A percentile compares a stretch with the other conserved stretches of the same genome.
Conservation (phyloP, 306 rosid species). For the Cicer chorassanicum region DNA sequence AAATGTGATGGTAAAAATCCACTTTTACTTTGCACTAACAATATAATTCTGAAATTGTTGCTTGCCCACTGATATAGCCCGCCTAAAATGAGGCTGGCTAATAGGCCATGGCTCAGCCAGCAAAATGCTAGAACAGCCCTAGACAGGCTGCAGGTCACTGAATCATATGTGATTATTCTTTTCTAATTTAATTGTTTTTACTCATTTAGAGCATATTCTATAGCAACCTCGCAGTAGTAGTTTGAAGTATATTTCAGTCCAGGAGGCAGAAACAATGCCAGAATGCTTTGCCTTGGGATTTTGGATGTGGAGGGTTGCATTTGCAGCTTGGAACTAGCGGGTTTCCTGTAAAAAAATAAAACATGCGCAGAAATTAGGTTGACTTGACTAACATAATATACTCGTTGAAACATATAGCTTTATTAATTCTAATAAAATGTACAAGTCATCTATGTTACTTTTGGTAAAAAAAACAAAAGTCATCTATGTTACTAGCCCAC, state of each 20-base stretch:
- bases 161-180: slow-evolving; percentile 2
- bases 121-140: slow-evolving; percentile 12
- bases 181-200: slow-evolving; percentile 9
- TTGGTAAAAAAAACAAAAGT: neutral
- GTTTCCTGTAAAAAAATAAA: neutral
- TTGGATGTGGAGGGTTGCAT: slow-evolving; percentile 33
- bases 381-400: slow-evolving; percentile 2
- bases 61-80: neutral
- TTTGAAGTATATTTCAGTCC: slow-evolving; percentile 14
- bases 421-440: neutral
- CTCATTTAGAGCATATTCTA: neutral
- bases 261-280: slow-evolving; percentile 3
- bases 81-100: slow-evolving; percentile 22
- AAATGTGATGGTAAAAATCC: slow-evolving; percentile 26
- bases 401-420: neutral
- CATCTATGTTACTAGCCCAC: neutral
- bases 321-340: neutral
- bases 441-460: neutral
- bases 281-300: slow-evolving; percentile 14
- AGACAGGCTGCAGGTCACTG: slow-evolving; percentile 1
- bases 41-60: slow-evolving; percentile 8
- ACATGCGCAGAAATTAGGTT: neutral
- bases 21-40: slow-evolving; percentile 29
- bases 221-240: slow-evolving; percentile 4
- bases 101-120: slow-evolving; percentile 22